phyloP scores from a whole-genome alignment of 257 asterid species.

The Solanum bukasovii region DNA sequence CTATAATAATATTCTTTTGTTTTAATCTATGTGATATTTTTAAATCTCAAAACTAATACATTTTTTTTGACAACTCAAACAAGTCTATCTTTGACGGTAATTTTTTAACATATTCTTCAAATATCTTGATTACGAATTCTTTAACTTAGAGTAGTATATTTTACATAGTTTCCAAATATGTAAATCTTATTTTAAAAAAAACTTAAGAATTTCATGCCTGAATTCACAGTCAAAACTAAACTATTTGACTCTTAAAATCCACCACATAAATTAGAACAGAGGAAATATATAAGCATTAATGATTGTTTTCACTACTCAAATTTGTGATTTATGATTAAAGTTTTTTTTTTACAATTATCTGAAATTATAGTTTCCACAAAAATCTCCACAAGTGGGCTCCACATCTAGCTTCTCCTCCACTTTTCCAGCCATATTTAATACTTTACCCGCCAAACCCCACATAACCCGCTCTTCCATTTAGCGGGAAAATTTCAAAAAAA shows the following conservation, averaged over 20 bases:
- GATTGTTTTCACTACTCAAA: accelerated
- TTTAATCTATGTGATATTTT: no score
- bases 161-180: background rate
- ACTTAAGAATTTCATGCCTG: accelerated
- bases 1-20: no score
- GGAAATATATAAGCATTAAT: accelerated
- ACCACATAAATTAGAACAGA: accelerated
- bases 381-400: background rate
- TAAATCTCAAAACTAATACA: no score
- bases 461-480: background rate
- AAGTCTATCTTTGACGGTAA: background rate
- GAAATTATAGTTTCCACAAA: background rate
- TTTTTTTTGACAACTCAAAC: no score
- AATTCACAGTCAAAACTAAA: background rate
- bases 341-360: background rate
- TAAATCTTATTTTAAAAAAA: background rate
- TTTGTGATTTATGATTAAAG: background rate
- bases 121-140: no score
- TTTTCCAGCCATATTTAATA: background rate
- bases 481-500: background rate
- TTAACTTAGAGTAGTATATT: no score
- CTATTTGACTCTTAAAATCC: background rate
- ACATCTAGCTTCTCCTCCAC: background rate
- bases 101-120: background rate
- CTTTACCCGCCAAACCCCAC: background rate